Base-by-base conservation (phyloP, 192 early-diverging fungal genomes). In the Coemansia sp. region DNA sequence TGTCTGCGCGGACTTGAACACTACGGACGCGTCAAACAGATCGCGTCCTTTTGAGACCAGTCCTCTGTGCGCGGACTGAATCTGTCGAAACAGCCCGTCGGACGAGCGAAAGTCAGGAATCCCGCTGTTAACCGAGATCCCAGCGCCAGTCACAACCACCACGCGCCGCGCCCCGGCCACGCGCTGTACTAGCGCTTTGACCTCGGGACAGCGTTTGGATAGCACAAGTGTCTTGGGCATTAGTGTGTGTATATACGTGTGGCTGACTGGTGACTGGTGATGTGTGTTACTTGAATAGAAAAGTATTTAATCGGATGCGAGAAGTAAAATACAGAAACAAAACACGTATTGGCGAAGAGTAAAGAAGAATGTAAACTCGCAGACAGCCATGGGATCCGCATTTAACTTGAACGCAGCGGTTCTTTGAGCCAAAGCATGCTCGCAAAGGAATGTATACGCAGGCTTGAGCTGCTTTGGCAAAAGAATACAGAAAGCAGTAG, bases 51-150 rank as follows among this genome's bases (percentile, higher is more conserved):
- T 92, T 89, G 53, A 86, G 77, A 60, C 93, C 59, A 54, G 89
- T 81, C 71, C 89, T 6, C 87, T 85, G 70, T 88, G 90, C 6
- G 76, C 92, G 65, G 87, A 84, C 21, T 92, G 89, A 42, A 78
- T 80, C 50, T 95, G 84, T 21, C 86, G 79, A 61, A 96, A 98
- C 24, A 98, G 90, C n/a, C 96, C 96, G 7, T 88, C 86, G 24
- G 92, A 85, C 17, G 95, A 97, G 70, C 96, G 89, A 64, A 98
- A 98, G 67, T 98, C 97, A 6, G 97, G 97, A 60, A 98, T 97
- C 31, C 95, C 96, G 55, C 93, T 95, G 25, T 91, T 93, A 5
- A 97, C 95, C 0, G 95, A 97, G 11, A 91, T 89, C 7, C 94
- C 92, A 4, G 93, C 93, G 1, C 95, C 95, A 10, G 94, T 95